Evolutionary conservation across 805 yeast species (phyloP).

Genomic region (Saturnispora hagleri): DNA sequence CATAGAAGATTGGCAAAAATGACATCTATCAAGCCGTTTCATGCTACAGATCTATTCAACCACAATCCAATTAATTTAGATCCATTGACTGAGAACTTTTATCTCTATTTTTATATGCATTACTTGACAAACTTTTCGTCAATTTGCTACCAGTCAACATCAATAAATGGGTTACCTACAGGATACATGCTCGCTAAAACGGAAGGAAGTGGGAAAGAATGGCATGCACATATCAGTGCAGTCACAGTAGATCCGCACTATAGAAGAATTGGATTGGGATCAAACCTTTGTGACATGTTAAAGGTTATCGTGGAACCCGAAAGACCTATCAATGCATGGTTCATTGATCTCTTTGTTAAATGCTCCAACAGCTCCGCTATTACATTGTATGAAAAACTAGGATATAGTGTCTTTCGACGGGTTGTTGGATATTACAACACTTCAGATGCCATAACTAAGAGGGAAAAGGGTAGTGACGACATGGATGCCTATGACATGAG

Average conservation of each 20-base stretch:
- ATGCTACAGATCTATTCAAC: constrained; percentile 72
- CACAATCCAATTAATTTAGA: constrained; percentile 76
- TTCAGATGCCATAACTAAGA: constrained; percentile 13
- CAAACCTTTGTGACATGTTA: constrained; percentile 63
- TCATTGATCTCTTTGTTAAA: constrained; percentile 86
- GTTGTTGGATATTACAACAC: constrained; percentile 81
- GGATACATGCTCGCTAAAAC: constrained; percentile 95
- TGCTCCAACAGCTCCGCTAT: constrained; percentile 77
- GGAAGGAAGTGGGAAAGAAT: constrained; percentile 74
- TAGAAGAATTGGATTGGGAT: constrained; percentile 80
- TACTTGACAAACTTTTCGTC: constrained; percentile 85
- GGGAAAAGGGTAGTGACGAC: constrained; percentile 47
- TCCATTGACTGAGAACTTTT: constrained; percentile 85
- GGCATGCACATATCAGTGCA: constrained; percentile 97
- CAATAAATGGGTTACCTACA: constrained; percentile 30
- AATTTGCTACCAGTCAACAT: constrained; percentile 64
- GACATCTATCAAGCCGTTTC: constrained; percentile 86
- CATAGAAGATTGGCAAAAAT: constrained; percentile 29
- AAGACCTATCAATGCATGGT: constrained; percentile 69
- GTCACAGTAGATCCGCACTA: constrained; percentile 81
- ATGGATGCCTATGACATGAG: constrained; percentile 89
- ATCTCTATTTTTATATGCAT: constrained; percentile 72
- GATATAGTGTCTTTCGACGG: constrained; percentile 75
- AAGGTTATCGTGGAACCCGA: constrained; percentile 58
- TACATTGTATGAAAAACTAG: constrained; percentile 74